Evolutionary conservation across 371 early-diverging fungal genomes (phyloP), one percentile per base, ranked within the genome.

Genomic region (Dinochytrium kinnereticum): DNA sequence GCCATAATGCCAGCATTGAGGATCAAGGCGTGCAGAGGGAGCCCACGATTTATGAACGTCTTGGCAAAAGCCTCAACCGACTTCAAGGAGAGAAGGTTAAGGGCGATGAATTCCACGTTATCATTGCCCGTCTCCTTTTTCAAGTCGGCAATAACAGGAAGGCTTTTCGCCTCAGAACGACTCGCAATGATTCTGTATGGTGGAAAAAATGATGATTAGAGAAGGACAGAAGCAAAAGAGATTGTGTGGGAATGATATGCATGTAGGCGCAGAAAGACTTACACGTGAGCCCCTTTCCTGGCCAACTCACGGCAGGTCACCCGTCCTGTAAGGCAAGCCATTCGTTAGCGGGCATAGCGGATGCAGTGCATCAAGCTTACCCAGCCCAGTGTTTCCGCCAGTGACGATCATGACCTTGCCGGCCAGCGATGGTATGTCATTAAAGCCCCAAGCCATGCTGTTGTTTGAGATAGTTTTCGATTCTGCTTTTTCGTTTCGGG

Each of bases 1-100:
- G 80, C 78, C 93, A 93, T 92, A 38, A 93, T 82, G n/a, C 91
- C 93, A 2, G 90, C 90, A 70, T 90, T 90, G 80, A 88, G 88
- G 75, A 90, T 77, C 3, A 90, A 77, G n/a, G 85, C 80, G 69
- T 87, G 78, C 30, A 82, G 55, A 5, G 51, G 70, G 24, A 53
- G 51, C 33, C 73, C 66, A 33, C 65, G 37, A 10, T 37, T 30
- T 5, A 70, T 10, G 7, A 85, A 68, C 55, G 37, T 59, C 1
- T 66, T 69, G 0, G 79, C 80, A 24, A 79, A 78, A 10, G 51
- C 61, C 33, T 78, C 70, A 28, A 84, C 81, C 37, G 78, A 78
- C 72, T 74, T 77, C 36, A 88, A 72, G 50, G 79, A 78, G 24
- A 77, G 68, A 66, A 90, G 73, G 50, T 89, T 89, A 38, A 87